Base-by-base conservation (phyloP, 2,329 filamentous ascomycete genomes). In the Drechslerella dactyloides region DNA sequence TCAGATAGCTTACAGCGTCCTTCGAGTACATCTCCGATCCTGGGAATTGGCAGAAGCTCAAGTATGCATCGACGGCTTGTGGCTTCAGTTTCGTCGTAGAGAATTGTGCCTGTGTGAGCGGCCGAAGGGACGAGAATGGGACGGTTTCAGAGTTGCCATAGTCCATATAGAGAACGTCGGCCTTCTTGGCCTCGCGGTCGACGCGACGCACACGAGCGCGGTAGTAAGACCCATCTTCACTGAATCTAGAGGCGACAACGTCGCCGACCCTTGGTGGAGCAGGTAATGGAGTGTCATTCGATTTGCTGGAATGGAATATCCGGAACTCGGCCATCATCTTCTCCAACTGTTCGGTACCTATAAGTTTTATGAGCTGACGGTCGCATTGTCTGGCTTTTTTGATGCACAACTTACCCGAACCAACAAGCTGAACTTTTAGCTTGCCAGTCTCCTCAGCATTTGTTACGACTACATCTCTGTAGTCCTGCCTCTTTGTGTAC, bases 101-200 rank as follows among this genome's bases (percentile, higher is more conserved):
- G 83, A 97, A 99, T 77, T 93, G 89, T 15, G 86, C 81, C 78
- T 91, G 87, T 56, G 88, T 85, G 54, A 99, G 85, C n/a, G 91
- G 84, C 27, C 94, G 90, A 48, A 99, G 86, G 75, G 86, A 85
- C 23, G 87, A 85, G 92, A 93, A 99, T 0, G 93, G 86, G 65
- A 96, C 84, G 78, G 88, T 89, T 81, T 99, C 94, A 62, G 86
- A 89, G 84, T 99, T 99, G 77, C 94, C 94, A 80, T 96, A 99
- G 82, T 99, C 94, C 74, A 99, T 87, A 81, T 96, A 99, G 51
- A 96, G 82, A 24, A 99, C 89, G 80, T 99, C 94, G 23, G 92
- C 89, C 76, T 90, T 87, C 84, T 94, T 91, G 77, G 88, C 89
- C 7, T 93, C 85, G 73, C 94, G 91, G 82, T 99, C 94, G 80